These are phyloP conservation scores for Diaporthe vexans DNA, from an alignment of 2,329 filamentous ascomycete species.

Conservation along the genomic window DNA sequence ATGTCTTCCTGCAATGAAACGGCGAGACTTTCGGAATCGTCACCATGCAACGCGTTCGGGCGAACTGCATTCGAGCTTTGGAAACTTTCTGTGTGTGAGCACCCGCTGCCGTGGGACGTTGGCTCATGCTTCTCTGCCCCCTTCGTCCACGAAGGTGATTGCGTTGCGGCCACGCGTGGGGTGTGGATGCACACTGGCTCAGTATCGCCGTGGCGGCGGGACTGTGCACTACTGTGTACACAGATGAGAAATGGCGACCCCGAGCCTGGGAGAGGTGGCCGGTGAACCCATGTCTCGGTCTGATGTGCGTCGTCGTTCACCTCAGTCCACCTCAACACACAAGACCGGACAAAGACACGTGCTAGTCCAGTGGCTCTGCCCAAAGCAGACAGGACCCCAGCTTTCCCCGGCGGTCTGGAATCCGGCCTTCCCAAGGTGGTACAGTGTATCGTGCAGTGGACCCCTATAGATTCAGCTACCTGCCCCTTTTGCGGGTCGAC, in stretches of 20 bases:
- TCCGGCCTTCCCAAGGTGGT: neutral
- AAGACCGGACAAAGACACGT: conserved; percentile 5
- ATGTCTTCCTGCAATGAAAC: conserved; percentile 25
- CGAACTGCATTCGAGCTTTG: conserved; percentile 13
- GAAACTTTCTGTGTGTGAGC: neutral
- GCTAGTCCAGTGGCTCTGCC: conserved; percentile 1
- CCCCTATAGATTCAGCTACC: neutral
- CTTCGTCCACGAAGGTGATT: conserved; percentile 12
- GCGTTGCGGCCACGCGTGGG: conserved; percentile 7
- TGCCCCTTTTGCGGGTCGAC: conserved; percentile 32
- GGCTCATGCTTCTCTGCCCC: neutral
- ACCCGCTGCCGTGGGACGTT: conserved; percentile 23
- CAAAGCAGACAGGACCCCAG: conserved; percentile 22
- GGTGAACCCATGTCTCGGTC: conserved; percentile 25
- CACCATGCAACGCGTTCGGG: conserved; percentile 28
- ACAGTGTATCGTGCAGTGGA: conserved; percentile 19
- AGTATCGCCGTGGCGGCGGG: neutral
- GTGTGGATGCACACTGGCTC: neutral
- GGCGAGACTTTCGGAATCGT: conserved; percentile 31
- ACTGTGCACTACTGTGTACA: neutral
- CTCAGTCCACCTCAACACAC: neutral
- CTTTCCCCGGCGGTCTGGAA: conserved; percentile 37
- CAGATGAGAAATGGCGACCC: neutral
- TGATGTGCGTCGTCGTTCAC: conserved; percentile 18
- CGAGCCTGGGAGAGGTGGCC: neutral